A percentile compares a stretch with the other conserved stretches of the same genome.
These are phyloP conservation scores for Taphrina populina DNA, from an alignment of 1,139 yeast genomes.

Conservation along the genomic window DNA sequence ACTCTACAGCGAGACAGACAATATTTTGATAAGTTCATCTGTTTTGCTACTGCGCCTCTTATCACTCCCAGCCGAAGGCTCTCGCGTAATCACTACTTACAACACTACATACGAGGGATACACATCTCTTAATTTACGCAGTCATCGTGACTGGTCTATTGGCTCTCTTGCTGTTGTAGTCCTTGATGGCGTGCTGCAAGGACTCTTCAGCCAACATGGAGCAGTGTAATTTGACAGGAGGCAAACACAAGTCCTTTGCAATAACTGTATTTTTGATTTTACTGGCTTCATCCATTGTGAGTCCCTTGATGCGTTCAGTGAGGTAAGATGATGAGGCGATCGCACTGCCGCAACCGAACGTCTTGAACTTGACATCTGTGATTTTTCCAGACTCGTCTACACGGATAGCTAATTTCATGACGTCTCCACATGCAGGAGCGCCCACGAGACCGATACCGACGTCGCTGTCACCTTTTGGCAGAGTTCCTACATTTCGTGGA, in stretches of 20 bases:
- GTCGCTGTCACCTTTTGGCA: slow-evolving; percentile 69
- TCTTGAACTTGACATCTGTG: slow-evolving; percentile 93
- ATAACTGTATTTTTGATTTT: slow-evolving; percentile 85
- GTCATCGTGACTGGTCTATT: slow-evolving; percentile 24
- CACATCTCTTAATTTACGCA: too few relatives aligned
- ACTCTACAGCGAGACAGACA: too few relatives aligned
- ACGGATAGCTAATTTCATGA: slow-evolving; percentile 92
- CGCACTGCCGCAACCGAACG: slow-evolving; percentile 98
- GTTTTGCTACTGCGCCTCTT: too few relatives aligned
- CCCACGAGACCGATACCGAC: slow-evolving; percentile 98
- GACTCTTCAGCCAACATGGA: slow-evolving; percentile 99
- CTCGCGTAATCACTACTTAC: too few relatives aligned
- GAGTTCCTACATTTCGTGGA: slow-evolving; percentile 93
- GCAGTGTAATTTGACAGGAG: slow-evolving; percentile 96
- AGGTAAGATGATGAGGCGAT: slow-evolving; percentile 94
- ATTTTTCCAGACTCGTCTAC: slow-evolving; percentile 90
- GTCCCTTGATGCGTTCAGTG: slow-evolving; percentile 92
- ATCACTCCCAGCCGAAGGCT: too few relatives aligned
- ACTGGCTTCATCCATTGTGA: slow-evolving; percentile 90
- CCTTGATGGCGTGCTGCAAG: slow-evolving; percentile 93
- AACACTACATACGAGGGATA: too few relatives aligned
- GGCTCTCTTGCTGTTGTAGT: slow-evolving; percentile 70
- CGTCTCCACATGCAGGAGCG: slow-evolving; percentile 99
- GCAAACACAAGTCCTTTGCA: slow-evolving; percentile 87
- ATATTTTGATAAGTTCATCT: too few relatives aligned